A percentile compares a stretch with the other conserved stretches of the same genome.
phyloP scores from a whole-genome alignment of 441 rosid species.

The Populus hybrid region DNA sequence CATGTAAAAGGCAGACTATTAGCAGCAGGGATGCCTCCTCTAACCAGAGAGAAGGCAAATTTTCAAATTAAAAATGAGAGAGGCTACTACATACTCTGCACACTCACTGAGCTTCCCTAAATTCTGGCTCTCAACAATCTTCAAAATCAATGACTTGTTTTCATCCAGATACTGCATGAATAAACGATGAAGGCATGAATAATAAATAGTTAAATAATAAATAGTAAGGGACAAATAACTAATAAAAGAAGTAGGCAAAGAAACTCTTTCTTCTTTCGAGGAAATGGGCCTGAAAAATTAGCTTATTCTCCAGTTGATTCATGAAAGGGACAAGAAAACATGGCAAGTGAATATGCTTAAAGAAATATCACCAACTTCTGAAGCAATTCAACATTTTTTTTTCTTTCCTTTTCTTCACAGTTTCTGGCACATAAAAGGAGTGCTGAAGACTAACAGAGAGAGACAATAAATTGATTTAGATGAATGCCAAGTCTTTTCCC shows the following conservation, averaged over 20 bases:
- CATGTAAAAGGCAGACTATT: background rate
- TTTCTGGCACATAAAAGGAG: background rate
- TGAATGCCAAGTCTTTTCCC: background rate
- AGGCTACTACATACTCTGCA: constrained; percentile 72
- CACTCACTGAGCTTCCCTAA: constrained; percentile 90
- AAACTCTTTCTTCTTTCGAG: background rate
- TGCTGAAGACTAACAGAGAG: background rate
- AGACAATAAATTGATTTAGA: background rate
- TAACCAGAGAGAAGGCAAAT: background rate
- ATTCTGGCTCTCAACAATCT: constrained; percentile 98
- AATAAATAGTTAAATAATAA: background rate
- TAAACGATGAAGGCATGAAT: constrained; percentile 1
- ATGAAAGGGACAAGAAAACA: background rate
- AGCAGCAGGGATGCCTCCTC: background rate
- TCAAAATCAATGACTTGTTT: constrained; percentile 97
- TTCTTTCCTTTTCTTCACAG: background rate
- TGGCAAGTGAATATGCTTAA: background rate
- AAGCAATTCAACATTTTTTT: background rate
- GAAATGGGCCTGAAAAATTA: background rate
- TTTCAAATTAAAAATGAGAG: background rate
- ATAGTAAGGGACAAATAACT: background rate
- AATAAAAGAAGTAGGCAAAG: background rate
- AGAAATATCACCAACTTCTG: background rate
- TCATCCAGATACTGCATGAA: constrained; percentile 91
- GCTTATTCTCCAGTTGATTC: background rate